Evolutionary conservation across 1,284 basidiomycete genomes (phyloP).

Genomic region (Malassezia vespertilionis): DNA sequence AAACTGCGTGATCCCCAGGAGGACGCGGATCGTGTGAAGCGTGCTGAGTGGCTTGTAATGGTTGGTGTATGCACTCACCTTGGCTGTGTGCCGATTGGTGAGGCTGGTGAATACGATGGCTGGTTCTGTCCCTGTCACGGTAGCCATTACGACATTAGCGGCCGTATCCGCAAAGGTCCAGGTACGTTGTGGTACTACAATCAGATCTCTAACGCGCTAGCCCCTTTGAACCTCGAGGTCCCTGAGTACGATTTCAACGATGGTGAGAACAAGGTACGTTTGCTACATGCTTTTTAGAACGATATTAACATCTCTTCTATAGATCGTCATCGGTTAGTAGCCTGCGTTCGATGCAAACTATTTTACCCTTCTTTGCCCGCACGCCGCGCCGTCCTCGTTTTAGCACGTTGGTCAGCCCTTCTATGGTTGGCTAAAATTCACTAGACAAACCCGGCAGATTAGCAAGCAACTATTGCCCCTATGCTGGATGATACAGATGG

Average conservation of each 20-base stretch:
- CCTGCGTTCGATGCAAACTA: background rate
- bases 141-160: constrained; percentile 90
- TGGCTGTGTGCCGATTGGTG: constrained; percentile 92
- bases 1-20: constrained; percentile 79
- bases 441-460: too few species aligned
- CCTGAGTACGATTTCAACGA: constrained; percentile 48
- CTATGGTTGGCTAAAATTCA: too few species aligned
- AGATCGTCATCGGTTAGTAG: constrained; percentile 18
- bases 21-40: constrained; percentile 78
- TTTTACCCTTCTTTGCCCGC: background rate
- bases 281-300: background rate
- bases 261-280: constrained; percentile 54
- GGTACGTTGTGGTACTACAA: background rate
- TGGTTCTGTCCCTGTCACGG: constrained; percentile 68
- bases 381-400: too few species aligned
- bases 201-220: constrained; percentile 52
- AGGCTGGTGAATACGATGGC: constrained; percentile 89
- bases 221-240: constrained; percentile 74
- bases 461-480: too few species aligned
- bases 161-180: constrained; percentile 81
- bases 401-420: background rate
- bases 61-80: constrained; percentile 82
- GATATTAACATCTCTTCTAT: background rate
- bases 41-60: constrained; percentile 73
- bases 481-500: too few species aligned